Percentiles rank a stretch among this genome's conserved stretches.
Evolutionary conservation across 2,329 filamentous ascomycete genomes (phyloP).

Genomic region (Phialophora chinensis): DNA sequence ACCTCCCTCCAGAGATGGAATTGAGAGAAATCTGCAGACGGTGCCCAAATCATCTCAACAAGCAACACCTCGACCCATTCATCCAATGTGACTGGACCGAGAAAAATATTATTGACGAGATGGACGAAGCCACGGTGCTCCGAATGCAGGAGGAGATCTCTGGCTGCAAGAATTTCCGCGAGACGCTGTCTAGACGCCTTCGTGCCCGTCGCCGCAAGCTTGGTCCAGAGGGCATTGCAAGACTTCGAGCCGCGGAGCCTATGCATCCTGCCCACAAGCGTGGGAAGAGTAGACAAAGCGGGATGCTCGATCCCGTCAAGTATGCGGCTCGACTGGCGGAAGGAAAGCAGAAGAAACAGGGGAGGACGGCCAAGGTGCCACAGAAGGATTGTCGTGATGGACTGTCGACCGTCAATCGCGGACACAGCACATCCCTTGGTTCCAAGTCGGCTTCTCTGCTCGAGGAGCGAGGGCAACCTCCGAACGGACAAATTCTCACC

Average conservation of each 20-base stretch:
- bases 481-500: no score
- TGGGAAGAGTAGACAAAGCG: background rate
- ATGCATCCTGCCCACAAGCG: conserved; percentile 1
- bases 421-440: no score
- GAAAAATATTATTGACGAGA: background rate
- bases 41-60: background rate
- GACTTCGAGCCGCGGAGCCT: background rate
- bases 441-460: no score
- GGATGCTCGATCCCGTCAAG: background rate
- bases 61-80: background rate
- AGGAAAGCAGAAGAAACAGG: background rate
- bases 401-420: no score
- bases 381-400: background rate
- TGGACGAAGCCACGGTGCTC: background rate
- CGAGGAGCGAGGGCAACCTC: no score
- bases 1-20: background rate
- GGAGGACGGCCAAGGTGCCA: background rate
- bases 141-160: background rate
- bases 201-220: background rate
- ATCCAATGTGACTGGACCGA: background rate
- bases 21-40: background rate
- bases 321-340: background rate
- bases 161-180: background rate
- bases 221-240: background rate
- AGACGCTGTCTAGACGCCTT: background rate